These are phyloP conservation scores for Trichoderma gracile DNA, from an alignment of 2,329 filamentous ascomycete genomes.

Conservation along the genomic window DNA sequence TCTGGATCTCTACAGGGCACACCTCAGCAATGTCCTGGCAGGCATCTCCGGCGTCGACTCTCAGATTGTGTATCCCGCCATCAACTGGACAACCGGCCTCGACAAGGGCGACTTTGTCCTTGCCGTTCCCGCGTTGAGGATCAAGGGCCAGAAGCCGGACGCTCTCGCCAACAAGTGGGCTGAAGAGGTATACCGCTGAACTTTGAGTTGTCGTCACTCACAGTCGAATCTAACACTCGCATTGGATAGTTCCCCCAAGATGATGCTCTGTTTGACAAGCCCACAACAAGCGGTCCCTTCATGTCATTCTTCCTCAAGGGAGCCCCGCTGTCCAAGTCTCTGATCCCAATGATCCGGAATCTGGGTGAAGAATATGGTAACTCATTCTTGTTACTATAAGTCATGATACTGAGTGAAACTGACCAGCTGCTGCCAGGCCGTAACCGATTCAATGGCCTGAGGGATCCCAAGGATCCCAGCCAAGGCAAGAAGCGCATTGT, in stretches of 20 bases:
- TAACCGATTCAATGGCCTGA: conserved; percentile 53
- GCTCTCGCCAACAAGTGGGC: conserved; percentile 64
- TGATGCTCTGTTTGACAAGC: conserved; percentile 71
- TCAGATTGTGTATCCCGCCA: conserved; percentile 69
- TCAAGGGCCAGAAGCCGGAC: conserved; percentile 69
- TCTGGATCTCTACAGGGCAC: conserved; percentile 75
- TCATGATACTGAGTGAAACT: background rate
- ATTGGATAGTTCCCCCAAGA: conserved; percentile 67
- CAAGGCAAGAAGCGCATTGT: conserved; percentile 62
- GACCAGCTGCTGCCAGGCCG: conserved; percentile 2
- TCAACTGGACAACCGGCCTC: conserved; percentile 76
- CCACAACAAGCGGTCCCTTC: conserved; percentile 66
- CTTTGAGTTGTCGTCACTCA: background rate
- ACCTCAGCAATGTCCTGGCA: conserved; percentile 69
- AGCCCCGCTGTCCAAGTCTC: conserved; percentile 62
- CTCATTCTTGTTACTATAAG: background rate
- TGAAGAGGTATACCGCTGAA: conserved; percentile 50
- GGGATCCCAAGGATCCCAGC: conserved; percentile 61
- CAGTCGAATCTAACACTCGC: conserved; percentile 8
- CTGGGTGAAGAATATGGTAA: conserved; percentile 54
- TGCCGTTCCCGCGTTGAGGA: conserved; percentile 74
- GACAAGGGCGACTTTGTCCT: conserved; percentile 83
- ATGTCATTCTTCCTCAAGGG: conserved; percentile 79
- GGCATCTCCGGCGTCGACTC: conserved; percentile 69
- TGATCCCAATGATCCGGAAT: conserved; percentile 69